Evolutionary conservation across 2,329 filamentous ascomycete species (phyloP), one percentile per base, ranked within the genome.

Genomic region (Neofusicoccum ribis): DNA sequence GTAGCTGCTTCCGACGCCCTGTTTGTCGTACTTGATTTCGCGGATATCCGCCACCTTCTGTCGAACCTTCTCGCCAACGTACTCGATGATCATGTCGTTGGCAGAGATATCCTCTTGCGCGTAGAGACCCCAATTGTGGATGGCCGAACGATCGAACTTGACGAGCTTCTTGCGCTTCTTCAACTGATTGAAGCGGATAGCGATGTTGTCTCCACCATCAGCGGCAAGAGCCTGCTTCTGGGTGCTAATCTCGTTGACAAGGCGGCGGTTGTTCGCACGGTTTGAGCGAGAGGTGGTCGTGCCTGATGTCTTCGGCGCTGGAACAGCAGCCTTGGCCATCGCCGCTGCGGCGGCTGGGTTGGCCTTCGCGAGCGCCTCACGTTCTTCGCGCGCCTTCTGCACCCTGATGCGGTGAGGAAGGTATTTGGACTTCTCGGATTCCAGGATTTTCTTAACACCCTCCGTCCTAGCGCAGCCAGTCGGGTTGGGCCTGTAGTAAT

Each of bases 121-220:
- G 75, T 99, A 99, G 34, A 99, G 82, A 34, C 95, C 95, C 95
- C 95, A 99, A 73, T 97, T 98, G 80, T 99, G 95, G 72, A 99
- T 99, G 51, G 95, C 95, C 61, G 95, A 99, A 50, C 95, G 88
- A 65, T 94, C 95, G 79, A 99, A 99, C 76, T 96, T 95, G 77
- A 99, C 95, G 1, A 94, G 93, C 84, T 99, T 99, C 88, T 98
- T 99, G 67, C 95, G 91, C 81, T 98, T 99, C 85, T 98, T 97
- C 66, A 99, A 88, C 81, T 98, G 95, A 79, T 99, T 99, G 85
- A 99, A 99, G 66, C 94, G 91, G 72, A 99, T 87, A 36, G 95
- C 92, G 72, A 97, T 94, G 63, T 93, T 92, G 70, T 97, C 93
- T 15, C 84, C 84, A 37, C 56, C 56, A 41, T 83, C 81, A 68